Evolutionary conservation across 768 basidiomycete genomes (phyloP), one percentile per base, ranked within the genome.

Genomic region (Amanita jacksonii): DNA sequence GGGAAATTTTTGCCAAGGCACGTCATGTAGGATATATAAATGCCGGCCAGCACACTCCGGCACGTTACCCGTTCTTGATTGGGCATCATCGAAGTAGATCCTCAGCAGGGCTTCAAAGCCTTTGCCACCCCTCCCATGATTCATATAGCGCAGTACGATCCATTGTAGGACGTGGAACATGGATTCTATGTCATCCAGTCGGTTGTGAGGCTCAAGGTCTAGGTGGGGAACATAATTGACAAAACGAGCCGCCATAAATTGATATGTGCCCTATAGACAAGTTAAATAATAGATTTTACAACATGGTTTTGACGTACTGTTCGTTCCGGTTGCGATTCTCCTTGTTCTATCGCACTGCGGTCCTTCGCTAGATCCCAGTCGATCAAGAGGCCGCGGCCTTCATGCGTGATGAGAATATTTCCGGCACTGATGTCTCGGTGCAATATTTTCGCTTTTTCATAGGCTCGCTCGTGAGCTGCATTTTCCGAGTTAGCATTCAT

Each of bases 371-470:
- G 6, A 36, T 36, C 35, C 35, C 35, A 36, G n/a, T 36, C 35
- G 8, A 5, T n/a, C 20, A 36, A 22, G n/a, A 36, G 5, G 15
- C 35, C 35, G 20, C 15, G 6, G n/a, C 35, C 35, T 15, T 36
- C 35, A 5, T n/a, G 6, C n/a, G 20, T 15, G 15, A 36, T 15
- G 15, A 36, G 15, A n/a, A 36, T 22, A n/a, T 36, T 36, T 5
- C 35, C 35, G 20, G 35, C 35, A n/a, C 35, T 36, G n/a, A 36
- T 22, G n/a, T 36, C 35, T n/a, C 35, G 35, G n/a, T 16, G 35
- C 15, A 36, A n/a, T 5, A 36, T 6, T 8, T n/a, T 22, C 9
- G 35, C 35, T n/a, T 6, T 6, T 6, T 16, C 35, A 36, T 6
- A n/a, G 6, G 7, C 27, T 28, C 12, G 27, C 12, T 28, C 7